These are phyloP conservation scores for Pestalotiopsis sp. DNA, from an alignment of 2,329 filamentous ascomycete genomes.

Conservation along the genomic window DNA sequence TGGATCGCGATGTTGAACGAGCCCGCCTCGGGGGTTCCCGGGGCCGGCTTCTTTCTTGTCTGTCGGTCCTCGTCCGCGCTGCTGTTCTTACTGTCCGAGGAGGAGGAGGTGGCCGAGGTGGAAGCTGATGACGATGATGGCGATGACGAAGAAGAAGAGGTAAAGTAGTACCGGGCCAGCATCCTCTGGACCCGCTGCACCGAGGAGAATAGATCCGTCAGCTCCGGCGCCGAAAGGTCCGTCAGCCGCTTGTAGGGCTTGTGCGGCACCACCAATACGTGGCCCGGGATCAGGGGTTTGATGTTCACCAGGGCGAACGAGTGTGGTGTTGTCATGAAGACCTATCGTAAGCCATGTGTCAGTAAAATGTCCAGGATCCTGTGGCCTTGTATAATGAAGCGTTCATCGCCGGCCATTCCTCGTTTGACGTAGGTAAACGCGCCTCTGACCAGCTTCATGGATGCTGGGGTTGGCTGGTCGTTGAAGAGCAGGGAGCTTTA, in stretches of 20 bases:
- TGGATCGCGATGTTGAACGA: conserved; percentile 95
- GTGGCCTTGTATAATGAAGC: no score
- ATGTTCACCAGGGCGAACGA: conserved; percentile 93
- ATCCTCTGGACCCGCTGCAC: conserved; percentile 82
- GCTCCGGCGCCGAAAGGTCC: conserved; percentile 72
- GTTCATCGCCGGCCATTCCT: no score
- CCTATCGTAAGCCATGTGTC: conserved; percentile 49
- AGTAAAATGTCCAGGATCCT: no score
- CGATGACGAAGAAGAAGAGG: conserved; percentile 12
- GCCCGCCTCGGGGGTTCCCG: conserved; percentile 52
- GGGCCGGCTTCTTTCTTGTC: conserved; percentile 33
- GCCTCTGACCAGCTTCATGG: background rate
- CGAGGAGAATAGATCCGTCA: conserved; percentile 81
- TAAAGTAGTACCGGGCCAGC: conserved; percentile 63
- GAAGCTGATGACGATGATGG: background rate
- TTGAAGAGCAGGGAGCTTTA: conserved; percentile 35
- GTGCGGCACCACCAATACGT: conserved; percentile 86
- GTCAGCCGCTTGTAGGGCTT: conserved; percentile 71
- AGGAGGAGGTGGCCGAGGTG: background rate
- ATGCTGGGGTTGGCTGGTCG: conserved; percentile 5
- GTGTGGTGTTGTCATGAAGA: conserved; percentile 80
- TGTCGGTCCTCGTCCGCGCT: background rate
- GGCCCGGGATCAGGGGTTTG: conserved; percentile 89
- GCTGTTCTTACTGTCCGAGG: background rate
- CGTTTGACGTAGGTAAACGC: background rate